Base-by-base conservation (phyloP, 495 filamentous ascomycete genomes). In the Umbilicaria muhlenbergii region DNA sequence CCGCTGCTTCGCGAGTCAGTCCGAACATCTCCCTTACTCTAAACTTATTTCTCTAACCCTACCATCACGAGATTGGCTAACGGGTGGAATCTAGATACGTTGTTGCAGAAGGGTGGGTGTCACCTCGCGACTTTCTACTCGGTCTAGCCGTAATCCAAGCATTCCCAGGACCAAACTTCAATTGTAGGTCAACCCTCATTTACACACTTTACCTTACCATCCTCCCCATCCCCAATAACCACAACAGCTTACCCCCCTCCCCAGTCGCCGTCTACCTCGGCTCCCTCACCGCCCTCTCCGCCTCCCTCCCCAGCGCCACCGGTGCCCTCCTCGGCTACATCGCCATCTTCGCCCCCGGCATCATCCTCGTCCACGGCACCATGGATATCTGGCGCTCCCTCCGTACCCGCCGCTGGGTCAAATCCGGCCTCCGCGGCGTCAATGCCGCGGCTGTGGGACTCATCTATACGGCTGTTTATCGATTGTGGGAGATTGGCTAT, bases 121-220 rank as follows among this genome's bases (percentile, higher is more conserved):
- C 66, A 2, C 63, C 77, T 1, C 67, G 80, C 0, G 77, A 85
- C 54, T 83, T 85, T 52, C 63, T 83, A 17, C 67, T 85, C 36
- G 80, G 80, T 11, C 70, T 85, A 1, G 80, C 80, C 12, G 63
- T 83, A 41, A 80, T 78, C 43, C 80, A 85, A 57, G 72, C 78
- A 1, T 81, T 83, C 50, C 80, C 80, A 0, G 80, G 80, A 2
- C 80, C 80, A 0, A 85, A 85, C 56, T 83, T 83, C 67, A 85
- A 83, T 54, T 82, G 12, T 21, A 21, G 5, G 19, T 21, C 5
- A 21, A 21, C 19, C 19, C 2, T 4, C 13, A 16, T n/a, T n/a
- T n/a, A n/a, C n/a, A n/a, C n/a, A n/a, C n/a, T n/a, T n/a, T n/a
- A n/a, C n/a, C n/a, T n/a, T n/a, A n/a, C n/a, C n/a, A n/a, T 36